These are phyloP conservation scores for Phytophthora macrochlamydospora DNA, from an alignment of 352 stramenopile genomes.

Conservation along the genomic window DNA sequence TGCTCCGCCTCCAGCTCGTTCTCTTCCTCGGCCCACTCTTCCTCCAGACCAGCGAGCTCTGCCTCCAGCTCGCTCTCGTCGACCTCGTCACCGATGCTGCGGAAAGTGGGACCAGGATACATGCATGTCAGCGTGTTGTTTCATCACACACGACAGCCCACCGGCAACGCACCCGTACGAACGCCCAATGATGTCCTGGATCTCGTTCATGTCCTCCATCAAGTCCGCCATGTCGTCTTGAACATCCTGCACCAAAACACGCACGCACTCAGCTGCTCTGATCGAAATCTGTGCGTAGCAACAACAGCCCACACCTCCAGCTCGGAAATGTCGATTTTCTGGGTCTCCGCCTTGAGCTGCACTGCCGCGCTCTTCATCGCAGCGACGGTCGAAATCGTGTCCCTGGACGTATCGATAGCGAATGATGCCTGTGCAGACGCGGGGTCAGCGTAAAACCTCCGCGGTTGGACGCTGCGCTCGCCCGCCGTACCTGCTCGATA, in stretches of 20 bases:
- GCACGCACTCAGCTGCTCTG: neutral
- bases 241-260: constrained; percentile 68
- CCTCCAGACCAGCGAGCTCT: constrained; percentile 93
- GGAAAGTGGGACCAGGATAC: neutral
- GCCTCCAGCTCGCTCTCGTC: constrained; percentile 96
- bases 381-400: constrained; percentile 92
- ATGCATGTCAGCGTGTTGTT: neutral
- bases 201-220: constrained; percentile 98
- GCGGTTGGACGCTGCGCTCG: neutral
- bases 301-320: constrained; percentile 80
- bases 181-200: constrained; percentile 96
- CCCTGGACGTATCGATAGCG: constrained; percentile 93
- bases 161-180: constrained; percentile 89
- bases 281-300: neutral
- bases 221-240: constrained; percentile 97
- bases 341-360: constrained; percentile 93
- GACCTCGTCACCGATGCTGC: constrained; percentile 92
- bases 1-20: constrained; percentile 43
- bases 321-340: constrained; percentile 96
- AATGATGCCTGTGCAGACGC: constrained; percentile 58
- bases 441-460: neutral
- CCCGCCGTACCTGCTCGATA: constrained; percentile 75
- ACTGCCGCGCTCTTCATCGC: constrained; percentile 94
- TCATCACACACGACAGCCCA: neutral
- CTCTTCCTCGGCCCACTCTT: constrained; percentile 91